phyloP scores from a whole-genome alignment of 352 stramenopile genomes.

The Phytophthora chlamydospora region DNA sequence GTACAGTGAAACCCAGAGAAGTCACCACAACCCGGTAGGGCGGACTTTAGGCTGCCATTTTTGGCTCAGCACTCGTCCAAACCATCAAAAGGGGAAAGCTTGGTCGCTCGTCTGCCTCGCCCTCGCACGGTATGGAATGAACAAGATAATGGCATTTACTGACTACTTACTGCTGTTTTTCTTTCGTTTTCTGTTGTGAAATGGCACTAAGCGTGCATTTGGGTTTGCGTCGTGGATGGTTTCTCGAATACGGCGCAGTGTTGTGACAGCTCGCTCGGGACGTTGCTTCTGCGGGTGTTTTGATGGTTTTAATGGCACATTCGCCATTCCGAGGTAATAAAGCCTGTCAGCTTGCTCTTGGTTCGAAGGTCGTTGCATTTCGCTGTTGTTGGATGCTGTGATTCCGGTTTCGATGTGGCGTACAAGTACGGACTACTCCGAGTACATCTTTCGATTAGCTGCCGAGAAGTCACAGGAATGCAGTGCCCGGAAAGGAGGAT shows the following conservation, averaged over 20 bases:
- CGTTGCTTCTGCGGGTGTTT: not conserved
- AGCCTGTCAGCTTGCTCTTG: slow-evolving; percentile 3
- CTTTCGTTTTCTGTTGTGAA: slow-evolving; percentile 11
- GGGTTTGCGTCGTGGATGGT: slow-evolving; percentile 4
- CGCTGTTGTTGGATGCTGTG: not conserved
- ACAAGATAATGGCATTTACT: too few species aligned
- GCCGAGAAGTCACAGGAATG: slow-evolving; percentile 5
- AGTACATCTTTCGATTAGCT: slow-evolving; percentile 13
- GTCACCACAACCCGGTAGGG: too few species aligned
- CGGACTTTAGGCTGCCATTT: too few species aligned
- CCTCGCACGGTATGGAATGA: too few species aligned
- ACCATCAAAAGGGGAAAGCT: too few species aligned
- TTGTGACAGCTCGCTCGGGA: slow-evolving; percentile 10
- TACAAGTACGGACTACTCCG: slow-evolving; percentile 11
- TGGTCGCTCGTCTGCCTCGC: too few species aligned
- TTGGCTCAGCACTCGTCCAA: too few species aligned
- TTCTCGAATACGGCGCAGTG: slow-evolving; percentile 2
- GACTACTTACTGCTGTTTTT: too few species aligned
- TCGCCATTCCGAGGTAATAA: slow-evolving; percentile 5
- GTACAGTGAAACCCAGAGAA: too few species aligned
- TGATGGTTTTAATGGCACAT: not conserved
- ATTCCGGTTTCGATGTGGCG: slow-evolving; percentile 8
- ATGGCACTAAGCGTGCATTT: not conserved
- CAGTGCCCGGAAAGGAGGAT: slow-evolving; percentile 5
- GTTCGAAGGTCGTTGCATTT: not conserved